Percentiles rank a stretch among this genome's conserved stretches.
These are phyloP conservation scores for Boletus reticuloceps DNA, from an alignment of 768 basidiomycete genomes.

Conservation along the genomic window DNA sequence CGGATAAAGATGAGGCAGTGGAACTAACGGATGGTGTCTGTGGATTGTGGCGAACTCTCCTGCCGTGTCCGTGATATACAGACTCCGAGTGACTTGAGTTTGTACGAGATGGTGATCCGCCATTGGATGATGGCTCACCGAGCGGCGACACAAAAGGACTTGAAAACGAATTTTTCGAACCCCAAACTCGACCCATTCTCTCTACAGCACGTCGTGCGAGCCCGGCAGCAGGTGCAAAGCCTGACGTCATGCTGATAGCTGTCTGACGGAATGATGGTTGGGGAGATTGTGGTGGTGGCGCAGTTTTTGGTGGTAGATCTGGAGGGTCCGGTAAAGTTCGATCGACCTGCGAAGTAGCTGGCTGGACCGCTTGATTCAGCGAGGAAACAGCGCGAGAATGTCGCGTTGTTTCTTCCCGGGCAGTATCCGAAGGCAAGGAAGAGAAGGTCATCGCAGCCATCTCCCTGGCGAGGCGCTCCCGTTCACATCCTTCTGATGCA, in stretches of 20 bases:
- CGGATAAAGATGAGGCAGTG: slow-evolving; percentile 47
- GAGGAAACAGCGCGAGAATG: slow-evolving; percentile 19
- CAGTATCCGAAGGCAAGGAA: slow-evolving; percentile 17
- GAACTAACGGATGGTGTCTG: slow-evolving; percentile 60
- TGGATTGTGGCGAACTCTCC: slow-evolving; percentile 51
- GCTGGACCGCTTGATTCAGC: slow-evolving; percentile 23
- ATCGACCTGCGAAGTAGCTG: slow-evolving; percentile 26
- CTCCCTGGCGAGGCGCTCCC: slow-evolving; percentile 42
- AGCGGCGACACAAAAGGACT: slow-evolving; percentile 46
- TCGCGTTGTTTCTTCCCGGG: slow-evolving; percentile 28
- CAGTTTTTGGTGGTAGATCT: slow-evolving; percentile 13
- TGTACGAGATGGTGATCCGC: slow-evolving; percentile 36
- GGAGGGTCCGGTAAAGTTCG: slow-evolving; percentile 32
- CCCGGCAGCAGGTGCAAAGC: slow-evolving; percentile 69
- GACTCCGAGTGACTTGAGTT: slow-evolving; percentile 40
- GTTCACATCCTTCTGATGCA: slow-evolving; percentile 31
- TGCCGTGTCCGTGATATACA: slow-evolving; percentile 19
- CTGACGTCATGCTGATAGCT: slow-evolving; percentile 69
- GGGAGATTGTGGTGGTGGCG: slow-evolving; percentile 10
- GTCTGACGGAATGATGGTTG: slow-evolving; percentile 51
- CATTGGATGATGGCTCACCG: slow-evolving; percentile 39
- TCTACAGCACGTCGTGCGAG: slow-evolving; percentile 77
- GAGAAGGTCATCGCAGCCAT: slow-evolving; percentile 44
- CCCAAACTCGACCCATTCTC: slow-evolving; percentile 69
- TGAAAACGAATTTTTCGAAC: slow-evolving; percentile 37